Evolutionary conservation across 169 alveolate genomes (phyloP).

Genomic region (Neospora caninum): DNA sequence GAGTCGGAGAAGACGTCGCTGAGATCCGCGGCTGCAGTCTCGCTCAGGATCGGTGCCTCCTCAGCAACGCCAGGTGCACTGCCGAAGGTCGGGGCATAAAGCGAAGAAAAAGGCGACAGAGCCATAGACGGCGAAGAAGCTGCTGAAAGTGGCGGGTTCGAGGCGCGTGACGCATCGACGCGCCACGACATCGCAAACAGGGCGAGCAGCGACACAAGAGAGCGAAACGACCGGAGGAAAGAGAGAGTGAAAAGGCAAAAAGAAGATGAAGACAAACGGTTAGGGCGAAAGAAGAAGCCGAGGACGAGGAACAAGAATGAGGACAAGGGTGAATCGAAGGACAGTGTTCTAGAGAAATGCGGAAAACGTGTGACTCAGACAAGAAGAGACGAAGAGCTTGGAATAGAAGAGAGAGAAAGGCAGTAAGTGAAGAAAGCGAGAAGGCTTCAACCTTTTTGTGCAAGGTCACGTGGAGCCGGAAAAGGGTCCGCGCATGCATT

Average conservation of each 20-base stretch:
- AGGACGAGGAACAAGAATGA: neutral
- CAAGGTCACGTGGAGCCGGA: no score
- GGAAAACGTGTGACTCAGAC: no score
- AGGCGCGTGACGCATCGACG: neutral
- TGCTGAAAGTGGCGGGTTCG: neutral
- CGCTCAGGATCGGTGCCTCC: no score
- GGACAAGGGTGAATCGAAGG: neutral
- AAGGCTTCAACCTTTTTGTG: no score
- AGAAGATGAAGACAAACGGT: neutral
- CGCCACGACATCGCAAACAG: neutral
- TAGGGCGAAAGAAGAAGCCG: neutral
- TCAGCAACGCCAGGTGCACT: neutral
- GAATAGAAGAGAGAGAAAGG: no score
- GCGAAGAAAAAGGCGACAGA: neutral
- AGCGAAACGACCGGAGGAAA: neutral
- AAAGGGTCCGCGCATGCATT: no score
- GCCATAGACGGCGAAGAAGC: neutral
- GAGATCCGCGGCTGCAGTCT: no score
- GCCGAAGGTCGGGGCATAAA: neutral
- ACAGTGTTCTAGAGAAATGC: neutral
- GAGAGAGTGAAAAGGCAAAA: neutral
- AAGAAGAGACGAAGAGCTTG: no score
- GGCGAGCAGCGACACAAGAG: neutral
- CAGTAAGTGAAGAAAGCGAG: neutral
- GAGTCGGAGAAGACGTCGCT: no score